Evolutionary conservation across 805 yeast species (phyloP), one percentile per base, ranked within the genome.

Genomic region (Scheffersomyces lignosus): DNA sequence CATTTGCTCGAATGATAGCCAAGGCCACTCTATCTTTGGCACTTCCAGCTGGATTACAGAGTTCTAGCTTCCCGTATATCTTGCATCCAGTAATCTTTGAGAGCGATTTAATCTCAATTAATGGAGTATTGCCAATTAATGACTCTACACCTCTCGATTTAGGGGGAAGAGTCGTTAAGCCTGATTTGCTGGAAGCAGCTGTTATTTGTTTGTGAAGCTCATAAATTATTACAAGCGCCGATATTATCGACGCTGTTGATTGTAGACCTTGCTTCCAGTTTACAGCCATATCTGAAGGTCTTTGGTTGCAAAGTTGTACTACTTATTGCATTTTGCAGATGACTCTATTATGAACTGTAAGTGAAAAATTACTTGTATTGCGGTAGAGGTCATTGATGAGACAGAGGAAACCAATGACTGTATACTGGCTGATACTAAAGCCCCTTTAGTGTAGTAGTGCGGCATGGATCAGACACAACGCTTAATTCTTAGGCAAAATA

Each of bases 21-120:
- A 86, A 64, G 0, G 98, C 98, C 14, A 93, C 96, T 29, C 99
- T 69, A 56, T 91, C 99, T 49, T 91, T 91, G 4, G 98, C 96
- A 34, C 95, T 84, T 0, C 98, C 98, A 1, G 91, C 99, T 0
- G 98, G 97, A 52, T 91, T 93, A 44, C 73, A 60, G 37, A 87
- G 65, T 58, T 91, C 99, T 43, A 90, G 57, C 53, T 91, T 91
- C 25, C 96, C 98, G 56, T 80, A 87, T 3, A 91, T 78, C 28
- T 84, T 81, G 53, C 91, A 83, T 0, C 95, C 95, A 0, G 96
- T 87, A 9, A 73, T 60, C 10, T 69, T 60, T 1, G 93, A 81
- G 9, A 91, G 69, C 0, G 95, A 83, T 45, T 77, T 74, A 31
- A 91, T 74, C 44, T 77, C 75, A 13, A 91, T 80, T 59, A 91